Percentiles rank a stretch among this genome's conserved stretches.
These are phyloP conservation scores for Melaleuca alternifolia DNA, from an alignment of 345 rosid genomes.

Conservation along the genomic window DNA sequence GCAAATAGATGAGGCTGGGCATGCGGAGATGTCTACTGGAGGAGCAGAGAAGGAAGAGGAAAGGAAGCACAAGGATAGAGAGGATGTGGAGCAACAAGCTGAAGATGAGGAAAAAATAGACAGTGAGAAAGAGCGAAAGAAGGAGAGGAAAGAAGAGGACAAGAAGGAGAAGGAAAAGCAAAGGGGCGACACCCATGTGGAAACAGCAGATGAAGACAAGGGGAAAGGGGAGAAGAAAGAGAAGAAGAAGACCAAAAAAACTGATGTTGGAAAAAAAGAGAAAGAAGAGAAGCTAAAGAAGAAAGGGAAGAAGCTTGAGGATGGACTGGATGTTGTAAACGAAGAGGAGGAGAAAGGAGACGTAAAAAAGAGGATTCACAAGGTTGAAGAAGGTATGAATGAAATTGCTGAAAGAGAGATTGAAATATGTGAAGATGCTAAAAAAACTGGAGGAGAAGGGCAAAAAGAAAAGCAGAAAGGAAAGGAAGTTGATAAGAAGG, in stretches of 20 bases:
- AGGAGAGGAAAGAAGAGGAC: background rate
- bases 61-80: background rate
- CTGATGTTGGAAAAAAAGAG: background rate
- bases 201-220: conserved; percentile 1
- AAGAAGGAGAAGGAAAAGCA: background rate
- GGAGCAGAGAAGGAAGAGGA: background rate
- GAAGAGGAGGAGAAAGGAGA: background rate
- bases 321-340: background rate
- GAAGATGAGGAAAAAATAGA: background rate
- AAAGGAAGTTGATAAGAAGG: background rate
- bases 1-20: conserved; percentile 54
- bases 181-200: background rate
- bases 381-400: background rate
- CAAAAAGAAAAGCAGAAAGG: conserved; percentile 13
- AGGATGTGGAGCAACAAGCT: conserved; percentile 3
- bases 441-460: conserved; percentile 14
- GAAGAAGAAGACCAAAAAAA: background rate
- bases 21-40: background rate
- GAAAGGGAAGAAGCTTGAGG: background rate
- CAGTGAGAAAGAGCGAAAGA: background rate
- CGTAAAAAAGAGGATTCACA: background rate
- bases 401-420: conserved; percentile 18
- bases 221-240: background rate
- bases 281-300: background rate
- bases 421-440: conserved; percentile 3